phyloP scores from a whole-genome alignment of 164 flowering plant species.

The Vitis cinerea region DNA sequence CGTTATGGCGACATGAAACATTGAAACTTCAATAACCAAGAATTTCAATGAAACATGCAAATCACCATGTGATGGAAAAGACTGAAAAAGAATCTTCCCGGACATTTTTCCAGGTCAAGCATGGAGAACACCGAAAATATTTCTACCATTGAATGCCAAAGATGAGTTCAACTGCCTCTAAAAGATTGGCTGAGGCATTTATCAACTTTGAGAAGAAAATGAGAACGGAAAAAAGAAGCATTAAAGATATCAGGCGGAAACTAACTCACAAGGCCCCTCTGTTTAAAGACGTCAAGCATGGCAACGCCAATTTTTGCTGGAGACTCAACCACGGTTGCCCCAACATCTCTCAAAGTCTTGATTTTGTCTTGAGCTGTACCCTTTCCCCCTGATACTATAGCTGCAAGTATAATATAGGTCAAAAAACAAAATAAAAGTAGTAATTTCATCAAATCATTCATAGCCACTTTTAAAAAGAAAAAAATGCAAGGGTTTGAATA shows the following conservation, averaged over 20 bases:
- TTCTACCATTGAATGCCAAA: background rate
- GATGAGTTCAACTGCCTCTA: background rate
- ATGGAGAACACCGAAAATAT: background rate
- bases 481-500: too few species aligned
- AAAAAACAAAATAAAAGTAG: background rate
- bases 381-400: constrained; percentile 74
- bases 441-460: background rate
- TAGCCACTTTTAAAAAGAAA: too few species aligned
- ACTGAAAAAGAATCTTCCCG: background rate
- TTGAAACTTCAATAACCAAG: background rate
- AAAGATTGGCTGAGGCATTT: background rate
- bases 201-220: background rate
- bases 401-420: constrained; percentile 29
- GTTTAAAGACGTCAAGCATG: constrained; percentile 61
- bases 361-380: constrained; percentile 80
- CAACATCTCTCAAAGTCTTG: constrained; percentile 61
- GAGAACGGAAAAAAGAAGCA: background rate
- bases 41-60: too few species aligned
- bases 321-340: constrained; percentile 69
- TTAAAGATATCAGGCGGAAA: background rate
- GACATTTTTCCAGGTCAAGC: background rate
- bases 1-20: too few species aligned
- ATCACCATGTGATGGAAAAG: background rate
- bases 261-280: constrained; percentile 51
- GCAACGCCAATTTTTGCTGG: constrained; percentile 68